Evolutionary conservation across 2,329 filamentous ascomycete species (phyloP), one percentile per base, ranked within the genome.

Genomic region (Parastagonospora nodorum): DNA sequence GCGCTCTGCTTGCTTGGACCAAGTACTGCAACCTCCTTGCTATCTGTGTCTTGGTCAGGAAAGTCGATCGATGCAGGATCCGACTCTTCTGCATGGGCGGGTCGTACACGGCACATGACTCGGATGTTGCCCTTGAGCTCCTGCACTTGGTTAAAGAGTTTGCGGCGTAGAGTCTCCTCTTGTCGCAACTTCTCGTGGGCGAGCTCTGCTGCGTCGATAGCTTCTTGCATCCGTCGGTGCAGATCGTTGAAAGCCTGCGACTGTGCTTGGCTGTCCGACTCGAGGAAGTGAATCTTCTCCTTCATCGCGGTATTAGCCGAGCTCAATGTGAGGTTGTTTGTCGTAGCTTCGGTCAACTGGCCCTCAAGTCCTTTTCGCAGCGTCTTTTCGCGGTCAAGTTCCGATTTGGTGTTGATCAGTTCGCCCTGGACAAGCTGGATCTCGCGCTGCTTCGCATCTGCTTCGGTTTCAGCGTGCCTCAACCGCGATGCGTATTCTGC

Each of bases 101-200:
- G 94, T 35, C 95, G 88, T 27, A 97, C 93, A 70, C 94, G 87
- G 69, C 93, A 97, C 85, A 99, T 99, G 60, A 99, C 94, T 15
- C 94, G 88, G 66, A 99, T 99, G 69, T 99, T 99, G 64, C 94
- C 94, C 74, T 96, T 97, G 52, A 99, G 84, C 69, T 99, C 94
- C 72, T 99, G 92, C 40, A 99, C 93, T 72, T 96, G 94, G 75
- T 97, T 97, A 78, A 97, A 96, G 0, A 99, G 82, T 62, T 95
- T 93, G 16, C 94, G 85, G 11, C 94, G 86, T 43, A 96, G 80
- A 0, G 90, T 94, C 75, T 99, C 94, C 69, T 97, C 94, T 65
- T 88, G 90, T 56, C 94, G 88, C 27, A 99, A 80, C 68, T 94
- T 96, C 58, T 90, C 85, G 49, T 89, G 86, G 1, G 89, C 86